Conservation (phyloP, 345 rosid genomes). For the Hibiscus mutabilis region DNA sequence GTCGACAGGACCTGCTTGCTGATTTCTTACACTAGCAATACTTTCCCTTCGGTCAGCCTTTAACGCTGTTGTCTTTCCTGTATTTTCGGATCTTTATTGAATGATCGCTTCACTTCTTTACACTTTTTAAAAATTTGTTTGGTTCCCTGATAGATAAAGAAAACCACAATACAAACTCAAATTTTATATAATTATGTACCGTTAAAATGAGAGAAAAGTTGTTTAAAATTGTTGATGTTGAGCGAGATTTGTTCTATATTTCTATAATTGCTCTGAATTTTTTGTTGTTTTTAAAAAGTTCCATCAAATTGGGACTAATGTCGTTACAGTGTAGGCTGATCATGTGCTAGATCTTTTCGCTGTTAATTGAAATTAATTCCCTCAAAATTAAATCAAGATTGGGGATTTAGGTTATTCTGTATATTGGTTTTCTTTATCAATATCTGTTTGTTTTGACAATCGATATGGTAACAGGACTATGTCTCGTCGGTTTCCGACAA, state of each 20-base stretch:
- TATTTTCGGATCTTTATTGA: slow-evolving; percentile 4
- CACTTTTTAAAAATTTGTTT: neutral
- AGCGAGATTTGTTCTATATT: neutral
- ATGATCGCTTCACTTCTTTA: neutral
- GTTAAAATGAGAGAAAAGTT: neutral
- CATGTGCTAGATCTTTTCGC: neutral
- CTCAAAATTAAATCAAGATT: neutral
- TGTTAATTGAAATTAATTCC: neutral
- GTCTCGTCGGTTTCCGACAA: slow-evolving; percentile 94
- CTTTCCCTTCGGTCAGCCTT: slow-evolving; percentile 70
- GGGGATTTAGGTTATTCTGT: neutral
- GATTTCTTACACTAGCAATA: slow-evolving; percentile 68
- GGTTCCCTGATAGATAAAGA: neutral
- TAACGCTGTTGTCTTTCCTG: neutral
- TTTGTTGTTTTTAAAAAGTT: neutral
- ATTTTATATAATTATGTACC: neutral
- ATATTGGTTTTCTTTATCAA: neutral
- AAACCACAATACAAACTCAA: neutral
- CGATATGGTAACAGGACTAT: slow-evolving; percentile 54
- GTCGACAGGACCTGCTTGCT: slow-evolving; percentile 92
- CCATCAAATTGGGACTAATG: neutral
- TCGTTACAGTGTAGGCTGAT: too few species aligned
- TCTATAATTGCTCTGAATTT: neutral
- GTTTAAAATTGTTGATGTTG: neutral
- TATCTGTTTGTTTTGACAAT: slow-evolving; percentile 10